A percentile compares a stretch with the other conserved stretches of the same genome.
Conservation (phyloP, 106 monocot genomes). For the Amphibolis antarctica region DNA sequence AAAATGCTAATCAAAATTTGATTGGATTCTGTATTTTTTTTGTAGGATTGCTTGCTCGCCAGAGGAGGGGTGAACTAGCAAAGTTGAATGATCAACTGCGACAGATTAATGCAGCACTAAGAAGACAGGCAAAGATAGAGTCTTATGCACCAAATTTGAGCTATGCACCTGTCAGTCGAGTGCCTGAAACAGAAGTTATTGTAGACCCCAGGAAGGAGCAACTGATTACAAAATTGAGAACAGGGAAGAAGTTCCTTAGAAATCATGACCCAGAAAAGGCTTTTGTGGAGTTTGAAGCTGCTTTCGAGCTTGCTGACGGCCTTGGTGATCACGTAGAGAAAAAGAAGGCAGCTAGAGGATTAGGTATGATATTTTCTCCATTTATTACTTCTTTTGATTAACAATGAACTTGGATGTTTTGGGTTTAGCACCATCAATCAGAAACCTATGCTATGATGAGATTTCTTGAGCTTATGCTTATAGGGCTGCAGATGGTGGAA, state of each 20-base stretch:
- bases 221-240: constrained; percentile 36
- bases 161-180: constrained; percentile 50
- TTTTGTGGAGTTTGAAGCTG: constrained; percentile 44
- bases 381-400: neutral
- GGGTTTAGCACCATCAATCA: too few species aligned
- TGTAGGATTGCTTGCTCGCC: constrained; percentile 71
- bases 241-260: constrained; percentile 52
- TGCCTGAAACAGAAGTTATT: constrained; percentile 42
- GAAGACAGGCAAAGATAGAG: constrained; percentile 87
- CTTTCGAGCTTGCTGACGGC: constrained; percentile 44
- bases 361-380: constrained; percentile 31
- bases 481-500: too few species aligned
- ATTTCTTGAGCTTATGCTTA: too few species aligned
- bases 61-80: constrained; percentile 68
- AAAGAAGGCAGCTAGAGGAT: constrained; percentile 76
- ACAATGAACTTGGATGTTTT: neutral
- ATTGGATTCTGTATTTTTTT: neutral
- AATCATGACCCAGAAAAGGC: constrained; percentile 57
- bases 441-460: too few species aligned
- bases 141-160: constrained; percentile 63
- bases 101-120: constrained; percentile 75
- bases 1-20: neutral
- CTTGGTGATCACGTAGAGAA: constrained; percentile 62
- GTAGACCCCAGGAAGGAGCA: constrained; percentile 60
- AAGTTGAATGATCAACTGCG: constrained; percentile 75